Base-by-base conservation (phyloP, 306 rosid species). In the Prunus padus region DNA sequence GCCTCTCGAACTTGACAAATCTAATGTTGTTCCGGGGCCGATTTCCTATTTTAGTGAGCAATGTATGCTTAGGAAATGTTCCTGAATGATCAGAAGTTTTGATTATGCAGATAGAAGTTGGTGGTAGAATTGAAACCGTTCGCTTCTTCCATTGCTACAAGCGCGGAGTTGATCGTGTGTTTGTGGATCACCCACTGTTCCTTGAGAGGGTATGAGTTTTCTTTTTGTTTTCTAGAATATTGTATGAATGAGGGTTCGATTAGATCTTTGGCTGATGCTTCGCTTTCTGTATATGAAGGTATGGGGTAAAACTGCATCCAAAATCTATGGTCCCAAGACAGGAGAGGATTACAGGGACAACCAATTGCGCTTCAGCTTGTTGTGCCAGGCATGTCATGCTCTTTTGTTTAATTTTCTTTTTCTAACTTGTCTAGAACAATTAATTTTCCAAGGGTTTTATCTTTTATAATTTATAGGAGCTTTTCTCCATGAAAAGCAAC, bases 151-250 rank as follows among this genome's bases (percentile, higher is more conserved):
- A 85, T 75, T 85, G 89, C 79, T 65, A 76, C 81, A 85, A 82
- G 74, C 82, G 89, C 5, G 89, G 89, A 5, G 89, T 85, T 64
- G 89, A 85, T 68, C 86, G 89, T 56, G 86, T 85, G 19, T 85
- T 85, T 70, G 77, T 85, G 40, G 89, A 85, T 70, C 84, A 85
- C 44, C 89, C 86, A 3, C 8, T 40, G 69, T 85, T 85, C 79
- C 86, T 85, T 42, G 86, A 69, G 79, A 85, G 71, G 84, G 88
- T 81, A 52, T 33, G 51, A 46, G 30, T 9, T 5, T 40, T 42
- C 13, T 61, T 47, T 20, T 40, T 33, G 19, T 18, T 62, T 52
- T 31, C 2, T 65, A 20, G 25, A 33, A 31, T 63, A 9, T 51
- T 65, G 51, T 4, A 23, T 37, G 23, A 13, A 19, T 31, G 16